phyloP scores from a whole-genome alignment of 2,329 filamentous ascomycete species.

The Parasarocladium wereldwijsianum region DNA sequence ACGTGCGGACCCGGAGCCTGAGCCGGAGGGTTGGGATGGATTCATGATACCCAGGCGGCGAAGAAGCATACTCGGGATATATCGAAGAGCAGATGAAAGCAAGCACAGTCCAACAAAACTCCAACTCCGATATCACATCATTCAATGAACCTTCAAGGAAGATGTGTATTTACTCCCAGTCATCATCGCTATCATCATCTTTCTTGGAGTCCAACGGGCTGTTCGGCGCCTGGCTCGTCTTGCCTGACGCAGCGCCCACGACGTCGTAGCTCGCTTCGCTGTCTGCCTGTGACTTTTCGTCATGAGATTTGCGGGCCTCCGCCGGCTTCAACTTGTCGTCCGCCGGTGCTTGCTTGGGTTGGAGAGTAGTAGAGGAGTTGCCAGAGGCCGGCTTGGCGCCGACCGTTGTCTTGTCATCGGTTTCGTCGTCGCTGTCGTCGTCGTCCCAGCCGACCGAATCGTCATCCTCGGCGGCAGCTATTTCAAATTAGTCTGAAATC shows the following conservation, averaged over 20 bases:
- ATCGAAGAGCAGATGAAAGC: too few relatives aligned
- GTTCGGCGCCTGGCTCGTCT: conserved; percentile 61
- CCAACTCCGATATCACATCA: too few relatives aligned
- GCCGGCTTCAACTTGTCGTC: conserved; percentile 40
- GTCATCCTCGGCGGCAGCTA: conserved; percentile 56
- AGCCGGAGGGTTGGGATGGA: too few relatives aligned
- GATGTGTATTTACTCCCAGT: conserved; percentile 73
- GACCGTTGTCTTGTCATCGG: conserved; percentile 17
- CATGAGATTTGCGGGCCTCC: conserved; percentile 62
- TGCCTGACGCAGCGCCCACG: conserved; percentile 63
- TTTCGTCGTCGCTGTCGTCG: conserved; percentile 41
- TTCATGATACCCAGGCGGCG: too few relatives aligned
- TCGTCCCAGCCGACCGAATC: conserved; percentile 55
- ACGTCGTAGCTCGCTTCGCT: conserved; percentile 96
- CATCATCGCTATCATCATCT: conserved; percentile 35
- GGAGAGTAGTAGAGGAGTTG: conserved; percentile 45
- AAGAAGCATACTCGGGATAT: too few relatives aligned
- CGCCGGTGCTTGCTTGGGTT: conserved; percentile 22
- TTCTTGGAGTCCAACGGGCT: conserved; percentile 37
- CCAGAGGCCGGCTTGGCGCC: conserved; percentile 28
- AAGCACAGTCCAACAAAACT: too few relatives aligned
- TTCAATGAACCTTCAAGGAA: too few relatives aligned
- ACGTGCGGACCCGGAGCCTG: too few relatives aligned
- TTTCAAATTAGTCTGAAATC: conserved; percentile 6
- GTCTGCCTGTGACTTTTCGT: conserved; percentile 79